Evolutionary conservation across 2,329 filamentous ascomycete species (phyloP).

Genomic region (Alternaria brassicicola): DNA sequence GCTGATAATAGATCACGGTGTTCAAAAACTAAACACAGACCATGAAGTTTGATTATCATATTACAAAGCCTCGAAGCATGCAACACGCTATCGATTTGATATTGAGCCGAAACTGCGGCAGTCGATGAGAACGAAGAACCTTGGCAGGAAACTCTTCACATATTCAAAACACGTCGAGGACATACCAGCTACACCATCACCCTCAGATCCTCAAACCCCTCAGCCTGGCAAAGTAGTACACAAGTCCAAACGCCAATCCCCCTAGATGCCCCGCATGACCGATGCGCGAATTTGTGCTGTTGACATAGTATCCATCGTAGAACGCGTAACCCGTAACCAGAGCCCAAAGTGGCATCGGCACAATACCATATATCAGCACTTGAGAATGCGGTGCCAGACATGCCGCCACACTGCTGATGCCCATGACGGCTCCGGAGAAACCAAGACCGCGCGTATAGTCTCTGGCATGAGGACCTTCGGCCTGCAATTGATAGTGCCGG

Average conservation of each 20-base stretch:
- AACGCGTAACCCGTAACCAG: constrained; percentile 45
- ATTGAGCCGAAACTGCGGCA: not conserved
- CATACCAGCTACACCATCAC: not conserved
- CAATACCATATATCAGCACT: constrained; percentile 47
- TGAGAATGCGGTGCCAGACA: constrained; percentile 45
- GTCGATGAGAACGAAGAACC: not conserved
- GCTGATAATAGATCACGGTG: constrained; percentile 4
- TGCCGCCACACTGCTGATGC: constrained; percentile 48
- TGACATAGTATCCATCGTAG: constrained; percentile 50
- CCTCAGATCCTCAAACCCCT: constrained; percentile 22
- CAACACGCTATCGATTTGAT: not conserved
- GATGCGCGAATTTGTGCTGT: constrained; percentile 31
- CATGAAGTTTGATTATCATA: not conserved
- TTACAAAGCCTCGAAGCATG: not conserved
- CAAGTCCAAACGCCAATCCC: constrained; percentile 49
- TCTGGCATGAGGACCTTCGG: not conserved
- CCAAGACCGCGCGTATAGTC: constrained; percentile 25
- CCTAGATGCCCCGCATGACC: constrained; percentile 56
- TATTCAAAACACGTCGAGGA: not conserved
- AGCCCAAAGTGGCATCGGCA: constrained; percentile 51
- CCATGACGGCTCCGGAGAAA: constrained; percentile 53
- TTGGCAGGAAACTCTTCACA: not conserved
- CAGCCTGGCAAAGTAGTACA: constrained; percentile 36
- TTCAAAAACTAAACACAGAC: not conserved
- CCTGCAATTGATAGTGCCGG: constrained; percentile 11